A percentile compares a stretch with the other conserved stretches of the same genome.
phyloP scores from a whole-genome alignment of 2,329 filamentous ascomycete species.

The Aspergillus flavus region DNA sequence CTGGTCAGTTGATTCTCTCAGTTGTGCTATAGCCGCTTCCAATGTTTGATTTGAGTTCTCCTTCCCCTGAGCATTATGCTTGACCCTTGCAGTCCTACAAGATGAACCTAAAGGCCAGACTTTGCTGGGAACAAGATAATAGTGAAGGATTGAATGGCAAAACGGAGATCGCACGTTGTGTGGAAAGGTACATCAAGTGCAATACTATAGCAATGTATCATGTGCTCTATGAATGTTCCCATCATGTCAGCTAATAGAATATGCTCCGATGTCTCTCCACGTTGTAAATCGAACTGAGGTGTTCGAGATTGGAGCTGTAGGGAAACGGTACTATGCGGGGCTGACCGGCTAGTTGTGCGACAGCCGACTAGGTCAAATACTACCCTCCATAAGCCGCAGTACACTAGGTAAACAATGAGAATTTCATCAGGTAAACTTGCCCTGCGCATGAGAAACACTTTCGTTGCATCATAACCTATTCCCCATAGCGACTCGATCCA shows the following conservation, averaged over 20 bases:
- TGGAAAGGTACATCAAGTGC: no score
- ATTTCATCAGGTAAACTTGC: no score
- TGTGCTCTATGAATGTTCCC: no score
- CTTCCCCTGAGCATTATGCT: no score
- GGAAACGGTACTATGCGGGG: not conserved
- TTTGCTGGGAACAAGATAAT: fast-evolving
- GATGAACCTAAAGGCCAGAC: fast-evolving
- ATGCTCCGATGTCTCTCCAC: not conserved
- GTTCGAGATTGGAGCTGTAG: not conserved
- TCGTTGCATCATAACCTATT: not conserved
- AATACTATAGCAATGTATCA: no score
- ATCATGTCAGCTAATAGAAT: not conserved
- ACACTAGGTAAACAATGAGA: fast-evolving
- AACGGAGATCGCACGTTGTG: no score
- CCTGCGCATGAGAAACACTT: not conserved
- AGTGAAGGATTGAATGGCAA: no score
- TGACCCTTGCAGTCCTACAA: no score
- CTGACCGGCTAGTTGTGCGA: not conserved
- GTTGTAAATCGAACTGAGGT: not conserved
- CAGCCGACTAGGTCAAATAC: not conserved
- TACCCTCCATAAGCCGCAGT: not conserved
- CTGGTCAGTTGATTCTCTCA: no score
- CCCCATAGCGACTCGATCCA: not conserved
- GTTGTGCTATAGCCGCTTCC: no score
- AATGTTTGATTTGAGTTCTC: no score